Conservation (phyloP, 148 eudicot species). For the Vaccinium macrocarpon region DNA sequence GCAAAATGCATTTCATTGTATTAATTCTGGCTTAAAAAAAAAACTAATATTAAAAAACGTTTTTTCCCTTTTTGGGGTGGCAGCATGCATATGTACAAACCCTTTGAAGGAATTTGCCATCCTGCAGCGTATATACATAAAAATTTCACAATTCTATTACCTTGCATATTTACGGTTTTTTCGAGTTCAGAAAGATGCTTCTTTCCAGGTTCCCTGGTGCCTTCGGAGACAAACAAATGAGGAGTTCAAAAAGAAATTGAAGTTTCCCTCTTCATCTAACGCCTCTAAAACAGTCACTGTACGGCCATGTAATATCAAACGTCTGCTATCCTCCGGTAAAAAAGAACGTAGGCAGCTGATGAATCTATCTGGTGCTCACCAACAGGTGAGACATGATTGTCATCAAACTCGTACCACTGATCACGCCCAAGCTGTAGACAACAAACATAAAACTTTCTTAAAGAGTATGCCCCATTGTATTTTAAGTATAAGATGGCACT, state of each 20-base stretch:
- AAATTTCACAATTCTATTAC: constrained; percentile 4
- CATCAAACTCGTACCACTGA: constrained; percentile 81
- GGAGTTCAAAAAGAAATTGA: neutral
- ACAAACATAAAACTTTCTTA: neutral
- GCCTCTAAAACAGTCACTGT: neutral
- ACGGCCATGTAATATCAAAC: neutral
- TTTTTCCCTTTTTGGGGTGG: neutral
- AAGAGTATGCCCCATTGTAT: neutral
- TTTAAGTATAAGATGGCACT: too few relatives aligned
- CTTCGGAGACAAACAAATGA: neutral
- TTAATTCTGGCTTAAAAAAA: neutral
- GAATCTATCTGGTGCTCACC: constrained; percentile 56
- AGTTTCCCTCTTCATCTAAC: neutral
- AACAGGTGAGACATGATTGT: constrained; percentile 48
- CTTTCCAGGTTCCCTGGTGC: neutral
- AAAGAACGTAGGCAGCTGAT: constrained; percentile 80
- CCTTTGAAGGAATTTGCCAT: neutral
- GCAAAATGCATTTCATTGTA: neutral
- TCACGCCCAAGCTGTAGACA: constrained; percentile 50
- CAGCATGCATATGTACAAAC: neutral
- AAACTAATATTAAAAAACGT: neutral
- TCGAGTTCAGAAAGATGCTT: neutral
- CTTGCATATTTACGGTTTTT: neutral
- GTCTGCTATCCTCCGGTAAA: constrained; percentile 61
- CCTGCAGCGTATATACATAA: constrained; percentile 2